Conservation (phyloP, 768 basidiomycete species). For the Boletus pseudopeckii region DNA sequence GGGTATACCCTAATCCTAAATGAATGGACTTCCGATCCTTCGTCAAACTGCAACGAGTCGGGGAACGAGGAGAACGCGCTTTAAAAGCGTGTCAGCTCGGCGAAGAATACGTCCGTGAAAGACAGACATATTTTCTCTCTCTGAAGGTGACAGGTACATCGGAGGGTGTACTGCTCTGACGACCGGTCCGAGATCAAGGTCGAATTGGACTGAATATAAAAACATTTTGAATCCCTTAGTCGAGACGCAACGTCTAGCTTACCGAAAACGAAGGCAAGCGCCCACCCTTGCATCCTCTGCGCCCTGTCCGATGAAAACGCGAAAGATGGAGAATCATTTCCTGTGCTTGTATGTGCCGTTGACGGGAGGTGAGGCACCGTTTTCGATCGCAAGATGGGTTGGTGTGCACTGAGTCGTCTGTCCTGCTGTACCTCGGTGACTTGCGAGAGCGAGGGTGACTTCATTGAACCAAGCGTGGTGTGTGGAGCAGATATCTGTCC, state of each 20-base stretch:
- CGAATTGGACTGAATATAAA: slow-evolving; percentile 68
- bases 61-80: slow-evolving; percentile 94
- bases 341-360: slow-evolving; percentile 29
- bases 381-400: slow-evolving; percentile 40
- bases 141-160: slow-evolving; percentile 56
- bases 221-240: not conserved
- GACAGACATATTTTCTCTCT: slow-evolving; percentile 77
- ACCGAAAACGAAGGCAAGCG: slow-evolving; percentile 65
- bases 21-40: slow-evolving; percentile 80
- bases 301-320: slow-evolving; percentile 47
- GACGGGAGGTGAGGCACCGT: slow-evolving; percentile 44
- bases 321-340: slow-evolving; percentile 41
- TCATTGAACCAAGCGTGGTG: slow-evolving; percentile 14
- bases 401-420: slow-evolving; percentile 10
- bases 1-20: slow-evolving; percentile 72
- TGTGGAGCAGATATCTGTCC: not conserved
- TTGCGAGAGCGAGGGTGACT: slow-evolving; percentile 35
- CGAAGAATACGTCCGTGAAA: not conserved
- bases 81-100: slow-evolving; percentile 3
- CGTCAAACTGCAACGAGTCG: slow-evolving; percentile 80
- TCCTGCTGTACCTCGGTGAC: slow-evolving; percentile 20
- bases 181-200: slow-evolving; percentile 82
- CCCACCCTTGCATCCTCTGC: slow-evolving; percentile 59
- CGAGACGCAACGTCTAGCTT: slow-evolving; percentile 18
- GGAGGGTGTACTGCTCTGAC: slow-evolving; percentile 69